Evolutionary conservation across 2,329 filamentous ascomycete species (phyloP), one percentile per base, ranked within the genome.

Genomic region (Microcyclospora pomicola): DNA sequence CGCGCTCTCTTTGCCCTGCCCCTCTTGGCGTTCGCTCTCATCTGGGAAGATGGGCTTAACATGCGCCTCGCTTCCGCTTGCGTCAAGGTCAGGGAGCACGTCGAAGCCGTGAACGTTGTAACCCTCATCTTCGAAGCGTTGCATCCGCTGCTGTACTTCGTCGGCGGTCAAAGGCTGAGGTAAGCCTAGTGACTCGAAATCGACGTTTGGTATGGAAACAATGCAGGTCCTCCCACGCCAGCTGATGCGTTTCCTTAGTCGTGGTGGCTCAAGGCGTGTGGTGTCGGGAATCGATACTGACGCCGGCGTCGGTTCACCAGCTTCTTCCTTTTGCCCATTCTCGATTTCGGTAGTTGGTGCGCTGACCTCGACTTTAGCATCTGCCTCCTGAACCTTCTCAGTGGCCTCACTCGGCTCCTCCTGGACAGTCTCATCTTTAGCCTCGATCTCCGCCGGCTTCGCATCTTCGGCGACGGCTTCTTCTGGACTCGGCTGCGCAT

Each of bases 51-150:
- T 67, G 32, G 68, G 67, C 45, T 77, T 71, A 50, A 80, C 86
- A 58, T 83, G 80, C 2, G 63, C 46, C 10, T 37, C 46, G 11
- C 40, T 47, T 28, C 46, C 39, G 15, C 28, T 36, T 6, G 31
- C 31, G 5, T 60, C 52, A 19, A 57, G 59, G 13, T 68, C 63
- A n/a, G 62, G 63, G 40, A 73, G 66, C 35, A 82, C 59, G 47
- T 82, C 78, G 53, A 84, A 86, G 0, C 81, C 82, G 24, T 67
- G 62, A 11, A 72, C 72, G 49, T 75, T 69, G 53, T 84, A 86
- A 9, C 82, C 82, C 28, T 78, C 63, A 48, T 80, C 67, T 53
- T 80, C 68, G 70, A 82, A 84, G 3, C 71, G 70, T 35, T 65
- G 65, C 46, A 83, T 63, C 65, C 82, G 82, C 9, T 68, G 63